A percentile compares a stretch with the other conserved stretches of the same genome.
Evolutionary conservation across 805 yeast species (phyloP).

Genomic region (Candida caryicola): DNA sequence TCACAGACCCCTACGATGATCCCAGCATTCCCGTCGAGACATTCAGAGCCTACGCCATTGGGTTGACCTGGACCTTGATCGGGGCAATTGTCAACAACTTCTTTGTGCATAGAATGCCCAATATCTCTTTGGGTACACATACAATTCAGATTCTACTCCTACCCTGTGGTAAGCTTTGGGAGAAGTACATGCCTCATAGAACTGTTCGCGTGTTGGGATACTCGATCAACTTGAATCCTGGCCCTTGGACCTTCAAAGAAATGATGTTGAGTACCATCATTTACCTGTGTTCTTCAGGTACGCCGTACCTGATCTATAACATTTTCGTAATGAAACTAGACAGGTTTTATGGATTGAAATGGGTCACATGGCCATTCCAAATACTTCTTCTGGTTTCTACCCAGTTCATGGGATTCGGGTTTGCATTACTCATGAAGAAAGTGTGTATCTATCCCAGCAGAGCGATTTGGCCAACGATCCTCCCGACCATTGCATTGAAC

Average conservation of each 20-base stretch:
- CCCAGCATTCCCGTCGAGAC: constrained; percentile 49
- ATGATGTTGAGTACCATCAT: constrained; percentile 46
- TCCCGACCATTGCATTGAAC: constrained; percentile 43
- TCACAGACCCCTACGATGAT: constrained; percentile 59
- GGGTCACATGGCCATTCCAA: constrained; percentile 53
- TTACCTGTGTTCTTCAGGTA: constrained; percentile 41
- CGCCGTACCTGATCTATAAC: constrained; percentile 42
- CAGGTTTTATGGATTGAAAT: constrained; percentile 39
- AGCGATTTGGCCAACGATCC: constrained; percentile 44
- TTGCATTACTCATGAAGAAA: constrained; percentile 62
- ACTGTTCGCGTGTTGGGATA: constrained; percentile 22
- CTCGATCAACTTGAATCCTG: constrained; percentile 34
- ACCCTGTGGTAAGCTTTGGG: constrained; percentile 43
- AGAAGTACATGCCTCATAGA: constrained; percentile 24
- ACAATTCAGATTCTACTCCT: constrained; percentile 39
- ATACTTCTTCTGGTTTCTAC: constrained; percentile 51
- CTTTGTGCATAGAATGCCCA: constrained; percentile 54
- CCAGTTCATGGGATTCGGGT: constrained; percentile 63
- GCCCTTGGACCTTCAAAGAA: constrained; percentile 44
- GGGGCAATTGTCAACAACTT: constrained; percentile 57
- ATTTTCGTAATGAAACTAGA: constrained; percentile 44
- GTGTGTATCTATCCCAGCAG: constrained; percentile 46
- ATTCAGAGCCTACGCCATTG: constrained; percentile 53
- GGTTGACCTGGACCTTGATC: constrained; percentile 49
- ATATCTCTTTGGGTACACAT: constrained; percentile 33